Base-by-base conservation (phyloP, 1,139 yeast species). In the Suhomyces terraborum region DNA sequence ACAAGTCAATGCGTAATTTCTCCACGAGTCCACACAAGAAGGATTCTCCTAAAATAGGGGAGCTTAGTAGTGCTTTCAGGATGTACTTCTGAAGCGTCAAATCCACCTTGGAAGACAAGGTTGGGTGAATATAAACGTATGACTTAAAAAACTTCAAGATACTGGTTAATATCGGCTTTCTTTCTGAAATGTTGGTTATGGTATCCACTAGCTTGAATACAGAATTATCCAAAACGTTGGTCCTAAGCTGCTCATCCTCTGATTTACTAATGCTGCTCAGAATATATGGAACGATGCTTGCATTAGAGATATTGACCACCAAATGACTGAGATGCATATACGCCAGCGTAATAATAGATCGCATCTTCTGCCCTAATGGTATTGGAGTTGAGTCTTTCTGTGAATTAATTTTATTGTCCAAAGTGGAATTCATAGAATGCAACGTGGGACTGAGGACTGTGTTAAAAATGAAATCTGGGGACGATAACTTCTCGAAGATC, bases 161-260 rank as follows among this genome's bases (percentile, higher is more conserved):
- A n/a, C 56, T 47, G 9, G 52, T 45, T 2, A 66, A 34, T 7
- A 67, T 39, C 3, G 74, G 73, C 38, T 59, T 64, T 26, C 68
- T 47, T 10, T 36, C 17, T n/a, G 64, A 54, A 22, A 69, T 50
- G 20, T 58, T 56, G 3, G 63, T 55, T 14, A 69, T 21, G 1
- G 67, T 62, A 42, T 67, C 52, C 5, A 62, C 1, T 17, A 71
- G 51, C n/a, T 45, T 37, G 40, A 68, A 57, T 6, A 67, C 28
- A 1, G 65, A 53, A 10, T 55, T 50, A 23, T 48, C 39, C 19
- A 54, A 41, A 9, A 54, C 41, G 26, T 38, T 23, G 4, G 36
- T 6, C 23, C 19, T 6, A 23, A 4, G 13, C 16, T 12, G 17
- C n/a, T 13, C 12, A 18, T 18, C 24, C 21, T 36, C 34, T 9